Percentiles rank a stretch among this genome's conserved stretches.
Conservation (phyloP, 352 stramenopile species). For the Phytophthora chlamydospora region DNA sequence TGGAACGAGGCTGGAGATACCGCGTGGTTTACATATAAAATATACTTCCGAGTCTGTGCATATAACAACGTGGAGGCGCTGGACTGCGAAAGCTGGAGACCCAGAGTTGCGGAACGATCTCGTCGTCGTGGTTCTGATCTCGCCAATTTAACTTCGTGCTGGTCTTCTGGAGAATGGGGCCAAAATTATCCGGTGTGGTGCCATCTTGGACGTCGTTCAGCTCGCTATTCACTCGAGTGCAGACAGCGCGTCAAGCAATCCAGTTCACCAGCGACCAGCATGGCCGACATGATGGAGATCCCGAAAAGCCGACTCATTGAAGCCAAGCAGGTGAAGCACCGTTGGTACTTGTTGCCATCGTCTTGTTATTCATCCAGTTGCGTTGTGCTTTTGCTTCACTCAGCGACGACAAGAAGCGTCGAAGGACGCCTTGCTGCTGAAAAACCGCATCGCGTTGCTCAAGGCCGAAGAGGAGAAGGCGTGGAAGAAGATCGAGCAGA, state of each 20-base stretch:
- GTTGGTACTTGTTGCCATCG: neutral
- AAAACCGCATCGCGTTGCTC: slow-evolving; percentile 83
- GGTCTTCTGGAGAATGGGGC: neutral
- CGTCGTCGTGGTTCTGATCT: slow-evolving; percentile 27
- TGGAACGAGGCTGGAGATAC: slow-evolving; percentile 11
- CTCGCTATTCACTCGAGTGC: slow-evolving; percentile 6
- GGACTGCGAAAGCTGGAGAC: neutral
- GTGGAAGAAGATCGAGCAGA: slow-evolving; percentile 90
- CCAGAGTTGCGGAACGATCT: neutral
- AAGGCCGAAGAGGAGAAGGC: slow-evolving; percentile 83
- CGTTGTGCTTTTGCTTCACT: slow-evolving; percentile 3
- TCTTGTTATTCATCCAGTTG: neutral
- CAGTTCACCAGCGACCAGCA: slow-evolving; percentile 6
- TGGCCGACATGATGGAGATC: slow-evolving; percentile 45
- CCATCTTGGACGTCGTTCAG: slow-evolving; percentile 6
- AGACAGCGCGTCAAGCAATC: neutral
- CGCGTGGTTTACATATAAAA: slow-evolving; percentile 29
- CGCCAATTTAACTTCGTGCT: slow-evolving; percentile 21
- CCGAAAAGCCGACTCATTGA: slow-evolving; percentile 78
- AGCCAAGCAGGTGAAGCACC: slow-evolving; percentile 66
- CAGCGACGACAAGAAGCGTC: slow-evolving; percentile 80
- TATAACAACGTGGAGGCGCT: neutral
- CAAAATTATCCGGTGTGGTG: slow-evolving; percentile 27
- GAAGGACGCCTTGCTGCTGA: slow-evolving; percentile 74
- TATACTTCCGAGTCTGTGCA: slow-evolving; percentile 29